These are phyloP conservation scores for Sugiyamaella lignohabitans DNA, from an alignment of 805 yeast genomes.

Conservation along the genomic window DNA sequence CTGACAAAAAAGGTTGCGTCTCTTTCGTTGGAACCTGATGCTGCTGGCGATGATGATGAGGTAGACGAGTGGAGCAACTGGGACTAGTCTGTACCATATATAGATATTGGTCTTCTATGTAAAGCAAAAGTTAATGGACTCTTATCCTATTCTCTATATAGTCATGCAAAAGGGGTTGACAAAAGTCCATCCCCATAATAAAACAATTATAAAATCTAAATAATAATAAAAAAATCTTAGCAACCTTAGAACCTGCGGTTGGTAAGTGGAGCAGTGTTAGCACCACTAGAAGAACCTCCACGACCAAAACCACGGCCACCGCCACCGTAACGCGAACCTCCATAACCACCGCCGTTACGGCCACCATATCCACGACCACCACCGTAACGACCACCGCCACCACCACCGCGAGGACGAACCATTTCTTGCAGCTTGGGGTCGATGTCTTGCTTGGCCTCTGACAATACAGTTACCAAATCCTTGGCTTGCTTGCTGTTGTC, in stretches of 20 bases:
- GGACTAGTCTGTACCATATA: slow-evolving; percentile 1
- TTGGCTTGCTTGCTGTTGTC: slow-evolving; percentile 84
- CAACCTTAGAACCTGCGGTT: slow-evolving; percentile 31
- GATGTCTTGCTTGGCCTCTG: slow-evolving; percentile 90
- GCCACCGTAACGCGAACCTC: slow-evolving; percentile 34
- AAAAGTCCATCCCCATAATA: too few species aligned
- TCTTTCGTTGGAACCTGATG: too few species aligned
- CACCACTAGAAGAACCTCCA: slow-evolving; percentile 25
- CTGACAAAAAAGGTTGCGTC: too few species aligned
- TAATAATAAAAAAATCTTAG: too few species aligned
- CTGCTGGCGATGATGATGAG: slow-evolving; percentile 14
- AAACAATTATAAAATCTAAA: too few species aligned
- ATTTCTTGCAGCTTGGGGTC: slow-evolving; percentile 73
- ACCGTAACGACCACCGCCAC: slow-evolving; percentile 38
- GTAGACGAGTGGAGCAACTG: slow-evolving; percentile 17
- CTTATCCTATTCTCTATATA: too few species aligned
- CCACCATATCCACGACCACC: slow-evolving; percentile 50
- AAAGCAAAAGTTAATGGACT: too few species aligned
- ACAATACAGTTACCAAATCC: slow-evolving; percentile 79
- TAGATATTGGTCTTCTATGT: background rate
- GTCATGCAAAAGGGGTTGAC: too few species aligned
- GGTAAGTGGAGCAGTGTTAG: slow-evolving; percentile 38
- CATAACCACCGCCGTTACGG: slow-evolving; percentile 40
- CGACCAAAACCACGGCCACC: slow-evolving; percentile 18
- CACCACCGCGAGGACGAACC: slow-evolving; percentile 70